Conservation (phyloP, 1,139 yeast genomes). For the Taphrina betulina region DNA sequence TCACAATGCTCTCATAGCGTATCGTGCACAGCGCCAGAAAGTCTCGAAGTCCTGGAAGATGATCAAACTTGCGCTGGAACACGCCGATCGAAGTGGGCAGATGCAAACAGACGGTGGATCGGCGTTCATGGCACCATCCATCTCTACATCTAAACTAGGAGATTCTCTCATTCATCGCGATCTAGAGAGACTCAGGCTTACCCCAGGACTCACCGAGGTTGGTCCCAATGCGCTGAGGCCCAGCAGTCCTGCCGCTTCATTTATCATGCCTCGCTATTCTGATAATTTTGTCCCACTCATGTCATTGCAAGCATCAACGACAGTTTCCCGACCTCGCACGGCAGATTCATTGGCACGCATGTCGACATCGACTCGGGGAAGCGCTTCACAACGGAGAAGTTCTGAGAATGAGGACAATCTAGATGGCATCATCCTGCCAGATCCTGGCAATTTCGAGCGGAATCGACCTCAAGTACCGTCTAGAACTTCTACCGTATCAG, state of each 20-base stretch:
- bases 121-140: background rate
- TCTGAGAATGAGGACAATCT: background rate
- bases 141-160: constrained; percentile 2
- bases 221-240: constrained; percentile 24
- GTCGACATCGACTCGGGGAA: too few species aligned
- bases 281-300: background rate
- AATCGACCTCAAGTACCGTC: background rate
- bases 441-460: background rate
- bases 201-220: constrained; percentile 11
- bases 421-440: background rate
- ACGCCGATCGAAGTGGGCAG: constrained; percentile 5
- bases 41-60: constrained; percentile 71
- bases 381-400: background rate
- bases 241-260: constrained; percentile 19
- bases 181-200: constrained; percentile 15
- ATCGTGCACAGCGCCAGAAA: constrained; percentile 53
- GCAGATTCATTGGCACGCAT: background rate
- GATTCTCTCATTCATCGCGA: constrained; percentile 20
- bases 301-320: background rate
- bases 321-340: background rate
- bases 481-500: background rate
- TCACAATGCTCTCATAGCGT: constrained; percentile 61
- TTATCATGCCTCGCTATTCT: constrained; percentile 22
- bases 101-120: background rate
- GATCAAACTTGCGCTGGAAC: constrained; percentile 41